Percentiles rank a stretch among this genome's conserved stretches.
These are phyloP conservation scores for Trichoderma sp. DNA, from an alignment of 2,329 filamentous ascomycete genomes.

Conservation along the genomic window DNA sequence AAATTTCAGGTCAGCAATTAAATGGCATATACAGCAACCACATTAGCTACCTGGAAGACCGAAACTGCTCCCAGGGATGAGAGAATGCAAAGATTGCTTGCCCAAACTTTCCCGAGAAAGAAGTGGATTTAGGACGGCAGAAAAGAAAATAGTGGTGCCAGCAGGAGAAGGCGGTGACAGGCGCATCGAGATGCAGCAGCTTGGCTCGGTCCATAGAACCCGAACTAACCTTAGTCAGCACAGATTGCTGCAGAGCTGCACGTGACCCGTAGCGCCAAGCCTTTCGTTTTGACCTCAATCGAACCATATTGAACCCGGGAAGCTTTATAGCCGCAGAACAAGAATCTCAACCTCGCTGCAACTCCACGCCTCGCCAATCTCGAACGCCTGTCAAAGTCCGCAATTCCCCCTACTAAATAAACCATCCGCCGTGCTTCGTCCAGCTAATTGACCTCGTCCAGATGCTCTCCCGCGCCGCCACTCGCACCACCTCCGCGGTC, in stretches of 20 bases:
- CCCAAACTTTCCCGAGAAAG: conserved; percentile 12
- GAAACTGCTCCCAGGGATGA: conserved; percentile 3
- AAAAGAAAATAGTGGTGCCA: conserved; percentile 27
- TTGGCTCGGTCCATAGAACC: not conserved
- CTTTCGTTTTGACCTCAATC: conserved; percentile 35
- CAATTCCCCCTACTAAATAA: not conserved
- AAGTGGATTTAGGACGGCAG: conserved; percentile 26
- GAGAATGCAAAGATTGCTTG: conserved; percentile 16
- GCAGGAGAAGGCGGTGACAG: conserved; percentile 28
- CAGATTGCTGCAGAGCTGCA: conserved; percentile 19
- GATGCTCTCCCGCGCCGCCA: conserved; percentile 78
- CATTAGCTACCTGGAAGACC: not conserved
- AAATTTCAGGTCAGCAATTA: not conserved
- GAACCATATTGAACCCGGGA: conserved; percentile 32
- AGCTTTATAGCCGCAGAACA: conserved; percentile 28
- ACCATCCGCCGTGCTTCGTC: conserved; percentile 1
- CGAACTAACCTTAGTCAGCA: not conserved
- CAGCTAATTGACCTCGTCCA: conserved; percentile 49
- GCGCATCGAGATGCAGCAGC: conserved; percentile 14
- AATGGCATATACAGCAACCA: not conserved
- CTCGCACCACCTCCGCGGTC: conserved; percentile 64
- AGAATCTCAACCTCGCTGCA: conserved; percentile 26
- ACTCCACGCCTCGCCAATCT: conserved; percentile 28
- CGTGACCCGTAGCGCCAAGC: conserved; percentile 25
- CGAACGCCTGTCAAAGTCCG: conserved; percentile 28